phyloP scores from a whole-genome alignment of 148 eudicot genomes.

The Euryodendron excelsum region DNA sequence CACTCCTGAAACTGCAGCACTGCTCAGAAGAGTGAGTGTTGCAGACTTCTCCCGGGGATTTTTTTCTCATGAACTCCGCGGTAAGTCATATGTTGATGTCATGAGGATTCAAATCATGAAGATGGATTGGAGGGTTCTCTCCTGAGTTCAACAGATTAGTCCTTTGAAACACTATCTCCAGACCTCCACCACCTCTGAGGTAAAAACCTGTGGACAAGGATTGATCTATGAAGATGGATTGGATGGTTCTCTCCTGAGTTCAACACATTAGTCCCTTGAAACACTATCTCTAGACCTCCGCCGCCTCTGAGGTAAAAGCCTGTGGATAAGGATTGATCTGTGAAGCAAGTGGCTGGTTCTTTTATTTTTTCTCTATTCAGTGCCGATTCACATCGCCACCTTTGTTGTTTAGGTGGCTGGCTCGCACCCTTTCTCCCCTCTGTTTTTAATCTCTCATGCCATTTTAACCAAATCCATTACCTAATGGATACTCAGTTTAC shows the following conservation, averaged over 20 bases:
- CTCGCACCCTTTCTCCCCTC: too few species aligned
- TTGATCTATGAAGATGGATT: slow-evolving; percentile 8
- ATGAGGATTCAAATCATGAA: too few species aligned
- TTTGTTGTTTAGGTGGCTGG: too few species aligned
- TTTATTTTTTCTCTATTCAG: not conserved
- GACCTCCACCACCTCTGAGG: too few species aligned
- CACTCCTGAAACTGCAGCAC: too few species aligned
- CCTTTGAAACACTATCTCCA: not conserved
- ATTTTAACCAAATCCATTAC: too few species aligned
- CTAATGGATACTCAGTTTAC: too few species aligned
- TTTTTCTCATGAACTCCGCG: slow-evolving; percentile 33
- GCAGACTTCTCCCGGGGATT: slow-evolving; percentile 34
- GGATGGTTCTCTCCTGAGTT: slow-evolving; percentile 4
- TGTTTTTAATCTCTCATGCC: too few species aligned
- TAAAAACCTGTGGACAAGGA: slow-evolving; percentile 31
- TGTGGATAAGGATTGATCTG: slow-evolving; percentile 29
- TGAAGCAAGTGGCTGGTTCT: not conserved
- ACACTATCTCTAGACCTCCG: not conserved
- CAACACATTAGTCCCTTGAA: not conserved
- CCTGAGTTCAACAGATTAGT: not conserved
- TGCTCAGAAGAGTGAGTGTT: slow-evolving; percentile 20
- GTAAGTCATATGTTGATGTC: too few species aligned
- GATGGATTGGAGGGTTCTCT: not conserved
- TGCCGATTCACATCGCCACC: not conserved
- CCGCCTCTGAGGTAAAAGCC: too few species aligned